A percentile compares a stretch with the other conserved stretches of the same genome.
Conservation (phyloP, 2,329 filamentous ascomycete species). For the Pseudogymnoascus sp. region DNA sequence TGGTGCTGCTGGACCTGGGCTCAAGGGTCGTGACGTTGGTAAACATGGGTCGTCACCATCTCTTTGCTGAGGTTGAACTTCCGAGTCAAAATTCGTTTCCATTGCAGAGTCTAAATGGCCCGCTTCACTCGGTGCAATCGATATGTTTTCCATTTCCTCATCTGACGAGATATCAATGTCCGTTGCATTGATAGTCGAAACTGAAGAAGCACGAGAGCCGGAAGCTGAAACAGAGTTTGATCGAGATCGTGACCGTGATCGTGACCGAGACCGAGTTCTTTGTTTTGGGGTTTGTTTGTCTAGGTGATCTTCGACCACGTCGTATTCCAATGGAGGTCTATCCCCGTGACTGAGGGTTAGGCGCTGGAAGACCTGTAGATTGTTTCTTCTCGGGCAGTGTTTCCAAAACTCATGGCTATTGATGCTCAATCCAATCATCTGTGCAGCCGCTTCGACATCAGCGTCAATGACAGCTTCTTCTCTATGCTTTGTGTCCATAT, state of each 20-base stretch:
- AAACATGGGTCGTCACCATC: not conserved
- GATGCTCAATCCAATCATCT: conserved; percentile 42
- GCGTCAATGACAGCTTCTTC: conserved; percentile 2
- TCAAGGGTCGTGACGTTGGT: not conserved
- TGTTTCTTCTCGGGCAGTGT: conserved; percentile 41
- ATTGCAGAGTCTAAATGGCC: not conserved
- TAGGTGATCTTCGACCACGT: conserved; percentile 27
- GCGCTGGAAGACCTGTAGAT: conserved; percentile 40
- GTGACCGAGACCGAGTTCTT: conserved; percentile 10
- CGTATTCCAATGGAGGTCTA: conserved; percentile 28
- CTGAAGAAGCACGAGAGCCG: not conserved
- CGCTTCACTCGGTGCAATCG: conserved; percentile 11
- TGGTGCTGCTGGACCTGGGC: not conserved
- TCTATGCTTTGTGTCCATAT: not conserved
- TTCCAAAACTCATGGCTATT: conserved; percentile 43
- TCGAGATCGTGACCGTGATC: conserved; percentile 20
- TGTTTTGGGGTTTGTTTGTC: conserved; percentile 9
- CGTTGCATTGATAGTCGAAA: not conserved
- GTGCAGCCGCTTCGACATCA: conserved; percentile 43
- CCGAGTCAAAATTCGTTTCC: not conserved
- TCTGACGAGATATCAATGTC: conserved; percentile 8
- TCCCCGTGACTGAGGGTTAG: conserved; percentile 18
- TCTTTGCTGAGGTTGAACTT: not conserved
- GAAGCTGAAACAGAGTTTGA: conserved; percentile 22
- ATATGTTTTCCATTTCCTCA: not conserved